These are phyloP conservation scores for Cercis canadensis DNA, from an alignment of 306 rosid species.

Conservation along the genomic window DNA sequence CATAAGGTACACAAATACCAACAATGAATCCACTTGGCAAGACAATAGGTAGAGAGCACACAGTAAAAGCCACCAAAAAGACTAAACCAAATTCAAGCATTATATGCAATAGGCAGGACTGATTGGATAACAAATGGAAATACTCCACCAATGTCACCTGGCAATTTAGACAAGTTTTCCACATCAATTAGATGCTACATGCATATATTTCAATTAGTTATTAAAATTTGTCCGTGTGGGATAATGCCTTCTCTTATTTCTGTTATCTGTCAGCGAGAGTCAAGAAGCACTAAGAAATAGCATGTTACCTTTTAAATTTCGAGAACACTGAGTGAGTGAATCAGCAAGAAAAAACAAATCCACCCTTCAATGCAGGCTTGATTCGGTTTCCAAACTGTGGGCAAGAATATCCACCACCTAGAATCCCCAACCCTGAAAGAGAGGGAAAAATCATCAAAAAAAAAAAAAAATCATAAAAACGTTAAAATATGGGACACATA, in stretches of 20 bases:
- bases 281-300: conserved; percentile 18
- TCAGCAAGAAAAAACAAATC: conserved; percentile 92
- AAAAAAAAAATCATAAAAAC: no score
- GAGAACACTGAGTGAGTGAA: conserved; percentile 79
- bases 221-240: conserved; percentile 19
- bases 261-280: conserved; percentile 21
- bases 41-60: no score
- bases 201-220: conserved; percentile 24
- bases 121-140: conserved; percentile 78
- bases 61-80: no score
- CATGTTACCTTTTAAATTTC: conserved; percentile 75
- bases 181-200: conserved; percentile 30
- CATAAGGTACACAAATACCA: no score
- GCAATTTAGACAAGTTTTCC: conserved; percentile 38
- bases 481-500: neutral
- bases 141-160: conserved; percentile 80
- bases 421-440: conserved; percentile 27
- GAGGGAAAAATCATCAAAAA: no score
- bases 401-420: conserved; percentile 84
- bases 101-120: no score
- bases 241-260: conserved; percentile 14
- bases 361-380: conserved; percentile 75
- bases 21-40: no score
- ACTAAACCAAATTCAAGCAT: no score
- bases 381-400: conserved; percentile 67